Conservation (phyloP, 495 filamentous ascomycete genomes). For the Aspergillus incahuasiensis region DNA sequence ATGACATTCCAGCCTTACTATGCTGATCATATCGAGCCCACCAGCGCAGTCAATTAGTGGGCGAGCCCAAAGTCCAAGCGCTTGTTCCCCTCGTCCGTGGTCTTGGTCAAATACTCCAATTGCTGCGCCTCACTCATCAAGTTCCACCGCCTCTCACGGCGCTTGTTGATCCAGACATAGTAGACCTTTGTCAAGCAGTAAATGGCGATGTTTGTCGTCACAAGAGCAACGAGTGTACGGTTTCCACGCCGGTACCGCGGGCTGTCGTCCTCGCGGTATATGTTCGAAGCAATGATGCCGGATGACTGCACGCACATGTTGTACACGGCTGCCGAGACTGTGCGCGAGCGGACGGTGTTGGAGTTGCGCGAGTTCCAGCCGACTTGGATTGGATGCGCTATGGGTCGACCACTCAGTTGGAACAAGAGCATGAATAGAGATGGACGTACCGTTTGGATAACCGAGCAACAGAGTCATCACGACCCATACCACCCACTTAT, state of each 20-base stretch:
- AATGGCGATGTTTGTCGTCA: slow-evolving; percentile 39
- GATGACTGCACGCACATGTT: slow-evolving; percentile 48
- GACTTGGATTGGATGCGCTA: slow-evolving; percentile 54
- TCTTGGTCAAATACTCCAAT: slow-evolving; percentile 24
- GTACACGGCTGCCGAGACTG: slow-evolving; percentile 54
- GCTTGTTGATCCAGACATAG: slow-evolving; percentile 31
- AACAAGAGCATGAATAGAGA: neutral
- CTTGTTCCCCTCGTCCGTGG: slow-evolving; percentile 31
- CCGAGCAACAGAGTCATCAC: slow-evolving; percentile 45
- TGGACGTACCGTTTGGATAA: slow-evolving; percentile 46
- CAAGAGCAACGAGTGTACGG: slow-evolving; percentile 32
- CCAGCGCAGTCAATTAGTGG: slow-evolving; percentile 10
- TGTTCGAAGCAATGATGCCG: slow-evolving; percentile 47
- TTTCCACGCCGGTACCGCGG: slow-evolving; percentile 51
- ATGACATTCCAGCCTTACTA: too few species aligned
- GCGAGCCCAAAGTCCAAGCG: slow-evolving; percentile 34
- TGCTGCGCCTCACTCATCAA: slow-evolving; percentile 28
- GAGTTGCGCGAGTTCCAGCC: slow-evolving; percentile 58
- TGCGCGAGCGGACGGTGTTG: slow-evolving; percentile 57
- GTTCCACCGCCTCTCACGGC: slow-evolving; percentile 29
- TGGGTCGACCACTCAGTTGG: neutral
- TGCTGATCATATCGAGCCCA: too few species aligned
- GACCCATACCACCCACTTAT: slow-evolving; percentile 49
- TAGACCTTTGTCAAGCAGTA: slow-evolving; percentile 32
- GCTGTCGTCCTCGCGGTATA: slow-evolving; percentile 53